These are phyloP conservation scores for Diaporthe vexans DNA, from an alignment of 2,329 filamentous ascomycete genomes.

Conservation along the genomic window DNA sequence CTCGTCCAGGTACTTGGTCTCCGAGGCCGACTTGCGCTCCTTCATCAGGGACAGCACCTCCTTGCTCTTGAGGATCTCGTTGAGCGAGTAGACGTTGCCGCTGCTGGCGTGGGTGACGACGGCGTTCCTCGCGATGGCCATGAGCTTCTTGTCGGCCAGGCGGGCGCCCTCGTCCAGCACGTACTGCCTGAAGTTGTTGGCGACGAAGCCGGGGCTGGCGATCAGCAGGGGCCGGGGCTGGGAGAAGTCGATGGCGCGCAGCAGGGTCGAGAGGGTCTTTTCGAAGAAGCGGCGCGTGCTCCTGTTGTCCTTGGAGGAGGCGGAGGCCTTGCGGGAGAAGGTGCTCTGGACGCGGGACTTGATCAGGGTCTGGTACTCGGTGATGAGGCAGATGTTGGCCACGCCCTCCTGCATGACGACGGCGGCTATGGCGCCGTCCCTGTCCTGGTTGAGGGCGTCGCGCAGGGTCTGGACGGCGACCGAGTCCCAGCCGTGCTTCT, in stretches of 20 bases:
- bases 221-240: constrained; percentile 81
- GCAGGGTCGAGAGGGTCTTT: constrained; percentile 80
- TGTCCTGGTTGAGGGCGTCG: constrained; percentile 84
- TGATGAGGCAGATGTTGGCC: constrained; percentile 87
- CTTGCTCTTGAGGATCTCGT: constrained; percentile 86
- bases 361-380: constrained; percentile 82
- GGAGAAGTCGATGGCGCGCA: constrained; percentile 82
- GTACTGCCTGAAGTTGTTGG: constrained; percentile 83
- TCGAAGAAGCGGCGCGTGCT: constrained; percentile 84
- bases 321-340: constrained; percentile 77
- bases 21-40: constrained; percentile 89
- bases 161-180: constrained; percentile 71
- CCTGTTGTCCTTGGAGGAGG: constrained; percentile 76
- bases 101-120: constrained; percentile 87
- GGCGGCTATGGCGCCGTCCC: constrained; percentile 86
- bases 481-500: constrained; percentile 90
- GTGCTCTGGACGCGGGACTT: constrained; percentile 77
- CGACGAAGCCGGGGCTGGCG: constrained; percentile 91
- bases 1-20: constrained; percentile 87
- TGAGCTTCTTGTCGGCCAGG: constrained; percentile 77
- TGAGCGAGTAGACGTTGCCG: constrained; percentile 87
- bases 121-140: constrained; percentile 71
- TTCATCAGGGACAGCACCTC: constrained; percentile 83
- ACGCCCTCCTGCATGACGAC: constrained; percentile 94
- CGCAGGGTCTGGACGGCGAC: constrained; percentile 83